These are phyloP conservation scores for Beauveria sp. DNA, from an alignment of 2,329 filamentous ascomycete species.

Conservation along the genomic window DNA sequence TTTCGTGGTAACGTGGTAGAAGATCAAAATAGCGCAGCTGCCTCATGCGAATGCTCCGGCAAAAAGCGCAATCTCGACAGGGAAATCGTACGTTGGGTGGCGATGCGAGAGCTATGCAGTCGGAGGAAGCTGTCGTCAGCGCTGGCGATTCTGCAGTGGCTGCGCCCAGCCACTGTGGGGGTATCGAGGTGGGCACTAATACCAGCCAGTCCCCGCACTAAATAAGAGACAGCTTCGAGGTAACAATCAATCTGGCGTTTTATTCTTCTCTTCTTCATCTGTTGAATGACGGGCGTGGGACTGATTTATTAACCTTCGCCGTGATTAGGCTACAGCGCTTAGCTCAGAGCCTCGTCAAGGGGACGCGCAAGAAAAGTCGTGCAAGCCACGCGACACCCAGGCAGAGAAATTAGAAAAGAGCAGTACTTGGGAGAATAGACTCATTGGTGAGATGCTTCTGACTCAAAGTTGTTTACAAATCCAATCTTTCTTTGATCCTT, in stretches of 20 bases:
- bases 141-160: conserved; percentile 11
- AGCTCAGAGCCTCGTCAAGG: background rate
- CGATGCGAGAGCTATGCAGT: conserved; percentile 1
- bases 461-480: no score
- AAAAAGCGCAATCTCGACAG: background rate
- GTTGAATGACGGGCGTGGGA: no score
- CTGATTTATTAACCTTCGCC: no score
- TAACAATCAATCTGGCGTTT: no score
- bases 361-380: background rate
- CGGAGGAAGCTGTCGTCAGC: conserved; percentile 15
- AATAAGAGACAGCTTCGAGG: background rate
- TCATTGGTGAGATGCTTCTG: background rate
- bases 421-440: background rate
- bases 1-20: background rate
- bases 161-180: conserved; percentile 10
- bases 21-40: background rate
- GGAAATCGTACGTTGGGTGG: background rate
- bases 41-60: background rate
- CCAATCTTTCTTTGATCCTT: background rate
- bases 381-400: background rate
- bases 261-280: no score
- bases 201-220: background rate
- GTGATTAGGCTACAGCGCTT: background rate
- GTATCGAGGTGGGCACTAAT: background rate
- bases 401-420: background rate